Base-by-base conservation (phyloP, 176 grass and related monocot genomes). In the Pontederia paniculata region DNA sequence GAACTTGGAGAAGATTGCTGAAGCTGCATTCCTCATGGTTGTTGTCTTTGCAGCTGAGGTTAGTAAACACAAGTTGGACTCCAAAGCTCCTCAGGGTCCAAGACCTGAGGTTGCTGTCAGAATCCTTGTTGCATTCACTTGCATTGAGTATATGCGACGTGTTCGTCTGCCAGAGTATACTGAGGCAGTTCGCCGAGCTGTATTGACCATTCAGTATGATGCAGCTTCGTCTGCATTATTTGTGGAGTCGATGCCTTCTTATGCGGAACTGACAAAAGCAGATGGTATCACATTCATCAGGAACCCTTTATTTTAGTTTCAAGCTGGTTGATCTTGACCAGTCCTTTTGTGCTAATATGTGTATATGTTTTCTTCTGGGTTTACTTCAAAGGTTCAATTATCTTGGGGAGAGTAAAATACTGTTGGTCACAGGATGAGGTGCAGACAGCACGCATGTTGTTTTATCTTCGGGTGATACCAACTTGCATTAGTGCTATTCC, bases 21-120 rank as follows among this genome's bases (percentile, higher is more conserved):
- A 97, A 64, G 91, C 86, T 25, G 80, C 82, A 50, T 97, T 97
- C 73, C 72, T 97, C 59, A 81, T 97, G 91, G 66, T 97, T 49
- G 91, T 97, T 63, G 65, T 76, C 6, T 79, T 97, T 72, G 71
- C 86, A 62, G 78, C 83, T 0, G 77, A 90, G 64, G 80, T 90
- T 50, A 47, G 74, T 0, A 81, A 97, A 22, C 68, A 71, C 31
- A 89, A 71, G 69, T 59, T 97, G 57, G 81, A 79, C 55, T 48
- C 55, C 60, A 97, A 83, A 45, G 67, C 77, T 2, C 63, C 66
- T 9, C 28, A 66, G 51, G 76, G 45, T 2, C 71, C 79, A 22
- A 70, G 62, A 45, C 86, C 74, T 0, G 74, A 73, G 63, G 76
- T 97, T 71, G 76, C 86, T 55, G 74, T 85, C 55, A 68, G 57